Conservation (phyloP, 306 rosid species). For the Pterocarpus macrocarpus region DNA sequence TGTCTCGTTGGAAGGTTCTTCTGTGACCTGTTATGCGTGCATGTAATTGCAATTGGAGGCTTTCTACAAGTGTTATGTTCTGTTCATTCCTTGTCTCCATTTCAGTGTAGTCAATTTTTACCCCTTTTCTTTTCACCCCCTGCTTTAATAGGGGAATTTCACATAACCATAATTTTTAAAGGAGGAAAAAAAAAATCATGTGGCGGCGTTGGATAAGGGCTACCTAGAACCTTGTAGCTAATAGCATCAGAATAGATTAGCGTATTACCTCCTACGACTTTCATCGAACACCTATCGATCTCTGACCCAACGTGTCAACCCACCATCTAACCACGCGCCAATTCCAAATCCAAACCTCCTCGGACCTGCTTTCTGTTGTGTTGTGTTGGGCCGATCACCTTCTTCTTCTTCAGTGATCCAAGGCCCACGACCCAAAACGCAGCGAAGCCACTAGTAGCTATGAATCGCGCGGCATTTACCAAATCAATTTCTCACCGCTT, state of each 20-base stretch:
- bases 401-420: slow-evolving; percentile 24
- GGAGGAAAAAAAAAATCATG: no score
- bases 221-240: not conserved
- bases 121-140: not conserved
- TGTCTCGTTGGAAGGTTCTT: no score
- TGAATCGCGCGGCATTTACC: slow-evolving; percentile 58
- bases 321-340: slow-evolving; percentile 29
- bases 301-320: slow-evolving; percentile 52
- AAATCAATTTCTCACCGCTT: slow-evolving; percentile 40
- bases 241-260: not conserved
- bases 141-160: no score
- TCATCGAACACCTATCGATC: slow-evolving; percentile 53
- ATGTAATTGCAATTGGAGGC: slow-evolving; percentile 11
- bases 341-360: not conserved
- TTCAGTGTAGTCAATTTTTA: not conserved
- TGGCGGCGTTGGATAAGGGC: no score
- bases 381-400: not conserved
- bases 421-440: not conserved
- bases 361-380: not conserved
- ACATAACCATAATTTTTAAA: no score
- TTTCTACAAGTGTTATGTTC: not conserved
- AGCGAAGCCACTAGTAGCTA: slow-evolving; percentile 17
- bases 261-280: slow-evolving; percentile 36
- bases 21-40: no score
- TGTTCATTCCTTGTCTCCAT: no score